A percentile compares a stretch with the other conserved stretches of the same genome.
phyloP scores from a whole-genome alignment of 2,329 filamentous ascomycete species.

The Cryphonectria naterciae region DNA sequence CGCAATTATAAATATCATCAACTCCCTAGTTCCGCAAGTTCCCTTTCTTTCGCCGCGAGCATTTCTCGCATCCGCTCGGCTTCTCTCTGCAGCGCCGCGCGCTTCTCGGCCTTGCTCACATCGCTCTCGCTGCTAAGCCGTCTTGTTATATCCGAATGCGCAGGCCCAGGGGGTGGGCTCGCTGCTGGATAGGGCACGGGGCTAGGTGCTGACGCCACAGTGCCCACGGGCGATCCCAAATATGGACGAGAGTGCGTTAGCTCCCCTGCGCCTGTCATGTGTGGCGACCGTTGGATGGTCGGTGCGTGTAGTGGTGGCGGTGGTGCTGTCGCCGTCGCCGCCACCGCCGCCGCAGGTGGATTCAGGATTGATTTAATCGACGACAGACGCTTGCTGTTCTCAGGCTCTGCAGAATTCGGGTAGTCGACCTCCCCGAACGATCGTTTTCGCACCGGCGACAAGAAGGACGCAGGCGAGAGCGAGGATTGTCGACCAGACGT shows the following conservation, averaged over 20 bases:
- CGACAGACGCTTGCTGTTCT: constrained; percentile 65
- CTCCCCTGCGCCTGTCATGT: constrained; percentile 35
- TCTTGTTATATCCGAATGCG: constrained; percentile 28
- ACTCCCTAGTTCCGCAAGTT: constrained; percentile 57
- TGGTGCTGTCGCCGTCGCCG: constrained; percentile 24
- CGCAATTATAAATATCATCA: background rate
- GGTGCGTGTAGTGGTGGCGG: background rate
- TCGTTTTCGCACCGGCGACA: constrained; percentile 65
- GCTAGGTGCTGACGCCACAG: constrained; percentile 46
- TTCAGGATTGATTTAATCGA: constrained; percentile 80
- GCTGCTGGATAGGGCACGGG: constrained; percentile 44
- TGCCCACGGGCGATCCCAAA: constrained; percentile 48
- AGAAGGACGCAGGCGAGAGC: constrained; percentile 63
- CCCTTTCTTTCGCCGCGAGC: constrained; percentile 73
- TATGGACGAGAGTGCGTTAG: constrained; percentile 47
- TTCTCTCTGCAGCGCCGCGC: constrained; percentile 70
- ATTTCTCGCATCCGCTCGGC: constrained; percentile 76
- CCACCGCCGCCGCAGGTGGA: constrained; percentile 42
- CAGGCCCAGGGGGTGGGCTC: constrained; percentile 33
- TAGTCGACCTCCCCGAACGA: constrained; percentile 66
- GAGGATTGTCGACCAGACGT: constrained; percentile 58
- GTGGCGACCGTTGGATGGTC: constrained; percentile 18
- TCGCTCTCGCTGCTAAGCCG: constrained; percentile 51
- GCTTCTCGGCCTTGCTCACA: constrained; percentile 61
- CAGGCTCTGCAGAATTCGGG: constrained; percentile 40